A percentile compares a stretch with the other conserved stretches of the same genome.
Conservation (phyloP, 2,329 filamentous ascomycete species). For the Cercospora berteroae region DNA sequence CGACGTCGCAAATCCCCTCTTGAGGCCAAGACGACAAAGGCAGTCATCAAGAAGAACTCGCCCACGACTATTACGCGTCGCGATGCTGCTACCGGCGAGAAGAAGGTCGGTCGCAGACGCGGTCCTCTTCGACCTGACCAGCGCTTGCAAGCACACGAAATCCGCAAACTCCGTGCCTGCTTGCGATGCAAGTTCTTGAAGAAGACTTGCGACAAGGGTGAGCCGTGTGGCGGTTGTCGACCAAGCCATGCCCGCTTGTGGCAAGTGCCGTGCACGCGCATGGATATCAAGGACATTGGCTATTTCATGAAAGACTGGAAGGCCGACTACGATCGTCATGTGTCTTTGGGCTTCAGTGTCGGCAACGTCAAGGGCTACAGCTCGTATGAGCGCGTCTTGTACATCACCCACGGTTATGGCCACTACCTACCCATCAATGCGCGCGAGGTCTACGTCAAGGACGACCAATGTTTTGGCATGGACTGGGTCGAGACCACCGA, state of each 20-base stretch:
- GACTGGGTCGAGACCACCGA: conserved; percentile 89
- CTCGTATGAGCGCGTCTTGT: conserved; percentile 64
- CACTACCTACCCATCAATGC: conserved; percentile 90
- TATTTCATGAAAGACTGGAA: conserved; percentile 99
- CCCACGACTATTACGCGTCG: conserved; percentile 65
- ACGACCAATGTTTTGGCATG: conserved; percentile 87
- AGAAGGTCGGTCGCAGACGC: conserved; percentile 86
- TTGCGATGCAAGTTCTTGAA: conserved; percentile 97
- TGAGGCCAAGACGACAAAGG: conserved; percentile 78
- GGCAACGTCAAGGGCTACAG: conserved; percentile 90
- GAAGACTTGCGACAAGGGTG: conserved; percentile 97
- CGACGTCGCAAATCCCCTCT: conserved; percentile 57
- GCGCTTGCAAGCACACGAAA: conserved; percentile 93
- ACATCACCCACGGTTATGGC: conserved; percentile 95
- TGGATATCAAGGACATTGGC: conserved; percentile 96
- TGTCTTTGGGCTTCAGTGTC: conserved; percentile 81
- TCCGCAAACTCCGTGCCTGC: conserved; percentile 89
- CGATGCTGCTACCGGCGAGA: conserved; percentile 68
- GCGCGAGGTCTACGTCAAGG: conserved; percentile 86
- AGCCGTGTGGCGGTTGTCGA: conserved; percentile 92
- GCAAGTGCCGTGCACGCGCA: conserved; percentile 96
- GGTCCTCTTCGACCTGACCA: conserved; percentile 90
- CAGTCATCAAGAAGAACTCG: conserved; percentile 69
- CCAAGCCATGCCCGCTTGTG: conserved; percentile 92
- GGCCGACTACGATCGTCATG: conserved; percentile 89